phyloP scores from a whole-genome alignment of 495 filamentous ascomycete genomes.

The Trichoderma reesei region DNA sequence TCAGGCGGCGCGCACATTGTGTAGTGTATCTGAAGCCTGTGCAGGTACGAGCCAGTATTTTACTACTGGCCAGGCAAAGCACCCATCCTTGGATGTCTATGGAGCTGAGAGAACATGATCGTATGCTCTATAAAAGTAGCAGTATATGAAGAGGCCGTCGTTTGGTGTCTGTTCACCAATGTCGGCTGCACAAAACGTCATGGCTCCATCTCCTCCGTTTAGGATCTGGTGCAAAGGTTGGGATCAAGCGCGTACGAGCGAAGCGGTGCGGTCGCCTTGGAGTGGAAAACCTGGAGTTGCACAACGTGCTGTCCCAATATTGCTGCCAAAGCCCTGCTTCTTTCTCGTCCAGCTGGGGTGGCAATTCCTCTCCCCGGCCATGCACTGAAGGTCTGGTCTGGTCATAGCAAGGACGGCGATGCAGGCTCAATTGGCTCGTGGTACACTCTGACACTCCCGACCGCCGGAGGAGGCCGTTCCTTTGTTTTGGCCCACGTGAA shows the following conservation, averaged over 20 bases:
- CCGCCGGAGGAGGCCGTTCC: not conserved
- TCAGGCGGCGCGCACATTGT: constrained; percentile 1
- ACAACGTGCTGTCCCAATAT: not conserved
- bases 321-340: not conserved
- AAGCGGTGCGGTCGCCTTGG: not conserved
- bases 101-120: not conserved
- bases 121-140: not conserved
- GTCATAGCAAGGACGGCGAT: not conserved
- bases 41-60: too few relatives aligned
- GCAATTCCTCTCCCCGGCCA: not conserved
- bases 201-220: not conserved
- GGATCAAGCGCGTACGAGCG: not conserved
- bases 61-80: not conserved
- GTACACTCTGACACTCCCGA: not conserved
- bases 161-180: not conserved
- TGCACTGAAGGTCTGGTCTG: not conserved
- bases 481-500: not conserved
- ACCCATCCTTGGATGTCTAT: not conserved
- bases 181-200: not conserved
- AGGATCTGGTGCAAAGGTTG: not conserved
- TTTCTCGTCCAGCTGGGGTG: not conserved
- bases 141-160: not conserved
- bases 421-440: not conserved
- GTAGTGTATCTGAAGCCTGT: not conserved
- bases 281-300: too few relatives aligned